Evolutionary conservation across 2,329 filamentous ascomycete species (phyloP).

Genomic region (Penicillium sclerotiorum): DNA sequence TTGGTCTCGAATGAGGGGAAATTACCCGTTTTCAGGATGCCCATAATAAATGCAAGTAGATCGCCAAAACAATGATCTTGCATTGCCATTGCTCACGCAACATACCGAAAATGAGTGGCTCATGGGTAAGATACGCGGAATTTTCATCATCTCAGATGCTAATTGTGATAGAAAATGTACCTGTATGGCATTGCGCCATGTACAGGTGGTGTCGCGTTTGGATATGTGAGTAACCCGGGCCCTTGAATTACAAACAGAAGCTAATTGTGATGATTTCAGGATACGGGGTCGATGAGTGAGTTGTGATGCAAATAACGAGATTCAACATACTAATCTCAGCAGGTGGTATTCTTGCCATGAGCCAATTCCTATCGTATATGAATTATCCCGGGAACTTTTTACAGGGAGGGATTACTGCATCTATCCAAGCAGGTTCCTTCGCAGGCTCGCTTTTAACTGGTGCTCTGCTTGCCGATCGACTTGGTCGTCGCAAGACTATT

Average conservation of each 20-base stretch:
- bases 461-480: constrained; percentile 47
- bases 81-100: background rate
- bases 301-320: background rate
- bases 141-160: background rate
- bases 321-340: background rate
- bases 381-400: constrained; percentile 27
- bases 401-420: constrained; percentile 45
- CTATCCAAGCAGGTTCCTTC: constrained; percentile 56
- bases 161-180: constrained; percentile 21
- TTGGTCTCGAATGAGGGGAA: background rate
- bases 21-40: constrained; percentile 2
- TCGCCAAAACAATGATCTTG: background rate
- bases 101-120: constrained; percentile 6
- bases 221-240: constrained; percentile 22
- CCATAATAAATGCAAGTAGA: background rate
- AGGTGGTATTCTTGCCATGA: constrained; percentile 24
- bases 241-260: background rate
- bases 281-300: constrained; percentile 14
- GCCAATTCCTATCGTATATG: constrained; percentile 29
- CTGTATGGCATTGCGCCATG: constrained; percentile 31
- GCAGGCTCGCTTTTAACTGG: constrained; percentile 50
- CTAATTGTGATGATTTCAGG: constrained; percentile 5
- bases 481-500: constrained; percentile 49
- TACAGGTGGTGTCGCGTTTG: constrained; percentile 30
- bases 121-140: constrained; percentile 2